Evolutionary conservation across 2,329 filamentous ascomycete species (phyloP).

Genomic region (Exophiala alcalophila): DNA sequence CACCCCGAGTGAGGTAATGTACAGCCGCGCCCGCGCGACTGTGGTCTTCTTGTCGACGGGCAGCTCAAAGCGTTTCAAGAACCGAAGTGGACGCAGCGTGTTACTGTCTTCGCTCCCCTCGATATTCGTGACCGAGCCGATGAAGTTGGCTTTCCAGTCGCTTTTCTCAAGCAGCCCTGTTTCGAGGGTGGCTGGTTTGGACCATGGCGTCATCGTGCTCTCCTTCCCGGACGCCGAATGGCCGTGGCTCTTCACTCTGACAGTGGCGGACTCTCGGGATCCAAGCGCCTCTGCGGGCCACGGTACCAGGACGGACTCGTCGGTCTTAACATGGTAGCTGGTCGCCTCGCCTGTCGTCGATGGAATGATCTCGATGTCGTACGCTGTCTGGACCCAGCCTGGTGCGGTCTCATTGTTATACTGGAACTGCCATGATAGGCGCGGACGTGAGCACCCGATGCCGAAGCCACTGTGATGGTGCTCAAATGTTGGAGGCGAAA

Average conservation of each 20-base stretch:
- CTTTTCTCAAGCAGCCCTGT: slow-evolving; percentile 34
- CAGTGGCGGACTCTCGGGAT: too few relatives aligned
- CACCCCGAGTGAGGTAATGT: slow-evolving; percentile 48
- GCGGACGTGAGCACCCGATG: slow-evolving; percentile 28
- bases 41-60: slow-evolving; percentile 6
- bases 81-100: slow-evolving; percentile 35
- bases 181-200: slow-evolving; percentile 31
- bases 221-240: too few relatives aligned
- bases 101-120: too few relatives aligned
- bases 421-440: slow-evolving; percentile 33
- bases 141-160: slow-evolving; percentile 36
- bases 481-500: slow-evolving; percentile 13
- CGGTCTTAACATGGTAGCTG: slow-evolving; percentile 20
- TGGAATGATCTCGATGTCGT: slow-evolving; percentile 30
- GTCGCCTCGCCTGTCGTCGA: slow-evolving; percentile 7
- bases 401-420: slow-evolving; percentile 2
- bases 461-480: slow-evolving; percentile 29
- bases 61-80: slow-evolving; percentile 36
- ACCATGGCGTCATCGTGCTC: too few relatives aligned
- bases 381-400: slow-evolving; percentile 32
- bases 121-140: too few relatives aligned
- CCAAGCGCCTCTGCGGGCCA: slow-evolving; percentile 32
- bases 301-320: slow-evolving; percentile 31
- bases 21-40: slow-evolving; percentile 40
- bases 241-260: too few relatives aligned